Evolutionary conservation across 2,329 filamentous ascomycete species (phyloP), one percentile per base, ranked within the genome.

Genomic region (Epichloe coenophiala): DNA sequence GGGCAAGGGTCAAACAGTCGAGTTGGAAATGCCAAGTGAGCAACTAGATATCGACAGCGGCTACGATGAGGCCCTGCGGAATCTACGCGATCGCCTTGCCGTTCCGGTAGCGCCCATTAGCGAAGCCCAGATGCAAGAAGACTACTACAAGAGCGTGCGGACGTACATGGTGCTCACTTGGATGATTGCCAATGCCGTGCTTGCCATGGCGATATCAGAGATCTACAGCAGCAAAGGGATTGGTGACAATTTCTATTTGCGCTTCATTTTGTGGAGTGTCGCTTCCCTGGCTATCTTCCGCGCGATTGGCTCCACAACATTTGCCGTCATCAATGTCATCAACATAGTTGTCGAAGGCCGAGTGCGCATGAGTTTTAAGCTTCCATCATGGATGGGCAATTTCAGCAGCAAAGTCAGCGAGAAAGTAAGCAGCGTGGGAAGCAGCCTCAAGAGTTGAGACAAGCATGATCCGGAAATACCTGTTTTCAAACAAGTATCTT

Each of bases 141-240:
- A 98, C 69, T 98, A 98, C 76, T 98, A 98, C 77, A 88, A 90
- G 66, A 88, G 85, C 40, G 93, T 98, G 48, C 83, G 93, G 50
- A 98, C 93, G 1, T 98, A 98, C 80, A 94, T 98, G 83, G 93
- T 98, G 12, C 82, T 95, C 42, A 77, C 83, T 45, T 98, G 93
- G 93, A 88, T 98, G 78, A 77, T 94, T 37, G 81, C 83, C 60
- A 98, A 98, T 65, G 88, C 86, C 3, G 81, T 95, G 53, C 81
- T 98, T 38, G 91, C 88, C 63, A 98, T 98, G 93, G 80, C 85
- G 2, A 84, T 97, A 13, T 86, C 80, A 5, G 93, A 98, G 69
- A 81, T 86, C 3, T 98, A 96, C 68, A 79, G 79, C 44, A 74
- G 77, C 53, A 78, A 75, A 45, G 72, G 80, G 40, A 83, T 95